Evolutionary conservation across 352 stramenopile species (phyloP), one percentile per base, ranked within the genome.

Genomic region (Globisporangium apiculatum): DNA sequence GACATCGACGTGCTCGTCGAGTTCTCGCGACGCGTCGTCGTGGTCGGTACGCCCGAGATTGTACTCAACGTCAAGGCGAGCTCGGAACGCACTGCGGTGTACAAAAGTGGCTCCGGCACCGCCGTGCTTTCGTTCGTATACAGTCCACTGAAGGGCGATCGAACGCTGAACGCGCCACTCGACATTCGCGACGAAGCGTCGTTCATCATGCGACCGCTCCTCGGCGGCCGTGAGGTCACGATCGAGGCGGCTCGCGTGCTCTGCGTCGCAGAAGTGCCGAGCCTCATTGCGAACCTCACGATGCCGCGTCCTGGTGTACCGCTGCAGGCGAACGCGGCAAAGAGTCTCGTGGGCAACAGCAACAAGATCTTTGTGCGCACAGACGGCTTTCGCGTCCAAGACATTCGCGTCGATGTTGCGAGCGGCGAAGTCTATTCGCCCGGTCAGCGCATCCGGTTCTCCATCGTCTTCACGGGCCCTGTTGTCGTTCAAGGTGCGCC

Each of bases 361-460:
- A 60, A 66, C 1, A 83, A 79, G 40, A 74, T 92, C 31, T 89
- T 78, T 42, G 58, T 90, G 7, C 70, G 82, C 15, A 92, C 82
- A 0, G 79, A 89, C 40, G 73, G 76, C 1, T 66, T 88, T 17
- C 71, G 72, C 1, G 60, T 91, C 1, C 48, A 66, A 24, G 46
- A 53, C 0, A 35, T 93, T 2, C 43, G 60, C 0, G 61, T 76
- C 0, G 66, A 82, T 12, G 55, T 85, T 4, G 41, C 61, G 0
- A 82, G 60, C 38, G 83, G 72, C 1, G 59, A 69, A 7, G 53
- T 73, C 2, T 92, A 89, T 38, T 75, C 75, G 4, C 72, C 73
- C n/a, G 83, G 83, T 1, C 78, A 92, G 48, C 62, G 67, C 0
- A 76, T 92, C 24, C 56, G 72, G 0, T 10, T 93, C 15, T 75